Conservation (phyloP, 352 stramenopile species). For the Phytophthora agathidicida region DNA sequence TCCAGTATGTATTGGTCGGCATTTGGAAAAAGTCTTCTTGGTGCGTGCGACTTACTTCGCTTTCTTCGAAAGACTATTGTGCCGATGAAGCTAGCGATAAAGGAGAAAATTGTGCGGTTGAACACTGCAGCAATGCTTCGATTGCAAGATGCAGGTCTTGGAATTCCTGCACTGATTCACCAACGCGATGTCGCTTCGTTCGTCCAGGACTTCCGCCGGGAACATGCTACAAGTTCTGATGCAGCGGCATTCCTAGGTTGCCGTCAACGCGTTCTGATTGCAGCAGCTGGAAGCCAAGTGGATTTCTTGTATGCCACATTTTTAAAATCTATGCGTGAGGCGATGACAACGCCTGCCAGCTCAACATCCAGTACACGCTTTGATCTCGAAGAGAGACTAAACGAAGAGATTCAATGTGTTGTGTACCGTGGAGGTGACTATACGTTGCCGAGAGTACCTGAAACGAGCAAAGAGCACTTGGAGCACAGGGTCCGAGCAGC, state of each 20-base stretch:
- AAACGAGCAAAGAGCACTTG: slow-evolving; percentile 51
- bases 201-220: slow-evolving; percentile 52
- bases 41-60: slow-evolving; percentile 67
- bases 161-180: slow-evolving; percentile 58
- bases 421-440: slow-evolving; percentile 45
- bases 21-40: slow-evolving; percentile 74
- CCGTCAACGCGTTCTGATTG: slow-evolving; percentile 42
- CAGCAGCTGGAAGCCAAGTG: slow-evolving; percentile 45
- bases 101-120: slow-evolving; percentile 59
- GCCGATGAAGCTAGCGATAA: slow-evolving; percentile 52
- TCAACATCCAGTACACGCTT: slow-evolving; percentile 15
- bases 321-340: slow-evolving; percentile 39
- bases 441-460: slow-evolving; percentile 35
- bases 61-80: slow-evolving; percentile 61
- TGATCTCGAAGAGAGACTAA: slow-evolving; percentile 57
- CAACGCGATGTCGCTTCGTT: slow-evolving; percentile 58
- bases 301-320: slow-evolving; percentile 57
- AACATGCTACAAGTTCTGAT: slow-evolving; percentile 33
- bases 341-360: slow-evolving; percentile 31
- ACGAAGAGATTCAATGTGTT: slow-evolving; percentile 56
- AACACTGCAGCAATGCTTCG: slow-evolving; percentile 60
- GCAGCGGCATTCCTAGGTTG: slow-evolving; percentile 48
- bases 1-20: slow-evolving; percentile 72
- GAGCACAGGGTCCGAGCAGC: slow-evolving; percentile 42
- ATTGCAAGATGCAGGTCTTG: slow-evolving; percentile 58